Percentiles rank a stretch among this genome's conserved stretches.
Conservation (phyloP, 139 green algal genomes). For the Yamagishiella unicocca region DNA sequence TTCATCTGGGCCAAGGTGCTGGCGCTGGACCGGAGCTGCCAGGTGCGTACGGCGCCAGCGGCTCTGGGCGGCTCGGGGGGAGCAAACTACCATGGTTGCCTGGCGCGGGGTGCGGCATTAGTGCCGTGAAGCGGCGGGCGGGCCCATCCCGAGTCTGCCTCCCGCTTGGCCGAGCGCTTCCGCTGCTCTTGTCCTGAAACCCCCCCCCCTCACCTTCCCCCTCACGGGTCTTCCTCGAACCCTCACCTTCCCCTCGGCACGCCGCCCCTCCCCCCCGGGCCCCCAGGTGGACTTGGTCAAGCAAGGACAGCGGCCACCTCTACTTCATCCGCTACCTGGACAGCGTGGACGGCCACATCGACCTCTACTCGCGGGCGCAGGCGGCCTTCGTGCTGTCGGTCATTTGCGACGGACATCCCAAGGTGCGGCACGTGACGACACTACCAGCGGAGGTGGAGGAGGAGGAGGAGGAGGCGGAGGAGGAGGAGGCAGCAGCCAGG, state of each 20-base stretch:
- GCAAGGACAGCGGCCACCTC: constrained; percentile 94
- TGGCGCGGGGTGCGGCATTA: neutral
- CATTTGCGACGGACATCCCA: constrained; percentile 88
- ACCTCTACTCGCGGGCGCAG: constrained; percentile 69
- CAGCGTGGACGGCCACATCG: constrained; percentile 38
- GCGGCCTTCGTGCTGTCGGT: constrained; percentile 95
- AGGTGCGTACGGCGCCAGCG: constrained; percentile 59
- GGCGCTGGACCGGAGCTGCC: constrained; percentile 90
- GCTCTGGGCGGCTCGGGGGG: neutral
- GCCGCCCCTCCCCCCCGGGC: too few species aligned
- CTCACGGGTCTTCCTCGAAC: too few species aligned
- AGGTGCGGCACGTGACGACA: too few species aligned
- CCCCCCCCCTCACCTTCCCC: too few species aligned
- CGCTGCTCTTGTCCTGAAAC: neutral
- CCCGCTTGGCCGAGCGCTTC: neutral
- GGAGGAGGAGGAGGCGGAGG: neutral
- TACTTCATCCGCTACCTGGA: constrained; percentile 99
- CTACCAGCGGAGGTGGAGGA: neutral
- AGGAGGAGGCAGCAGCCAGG: neutral
- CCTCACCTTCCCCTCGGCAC: too few species aligned
- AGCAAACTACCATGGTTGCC: neutral
- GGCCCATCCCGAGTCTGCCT: neutral
- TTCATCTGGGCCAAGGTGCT: constrained; percentile 99
- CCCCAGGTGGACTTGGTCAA: constrained; percentile 85
- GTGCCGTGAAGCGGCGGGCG: neutral